Evolutionary conservation across 805 yeast species (phyloP).

Genomic region (Candida michaelii): DNA sequence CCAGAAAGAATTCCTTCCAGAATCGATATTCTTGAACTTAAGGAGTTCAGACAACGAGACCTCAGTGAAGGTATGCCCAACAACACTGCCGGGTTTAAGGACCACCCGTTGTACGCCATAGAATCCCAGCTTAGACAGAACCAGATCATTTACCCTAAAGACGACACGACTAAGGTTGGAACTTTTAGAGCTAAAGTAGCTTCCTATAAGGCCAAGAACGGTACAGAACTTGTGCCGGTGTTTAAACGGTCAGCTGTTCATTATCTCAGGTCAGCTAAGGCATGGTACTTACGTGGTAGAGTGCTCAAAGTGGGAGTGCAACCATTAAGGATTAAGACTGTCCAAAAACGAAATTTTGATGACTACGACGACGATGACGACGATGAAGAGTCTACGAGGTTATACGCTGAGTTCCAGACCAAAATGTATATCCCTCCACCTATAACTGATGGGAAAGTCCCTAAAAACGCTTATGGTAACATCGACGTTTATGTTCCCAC

Average conservation of each 20-base stretch:
- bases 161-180: slow-evolving; percentile 61
- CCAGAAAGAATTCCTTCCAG: slow-evolving; percentile 20
- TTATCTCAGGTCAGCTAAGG: slow-evolving; percentile 66
- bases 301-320: slow-evolving; percentile 68
- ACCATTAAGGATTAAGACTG: slow-evolving; percentile 48
- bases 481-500: slow-evolving; percentile 73
- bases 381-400: slow-evolving; percentile 54
- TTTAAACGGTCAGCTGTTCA: slow-evolving; percentile 68
- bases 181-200: too few species aligned
- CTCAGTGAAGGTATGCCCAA: slow-evolving; percentile 85
- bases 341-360: slow-evolving; percentile 26
- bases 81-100: slow-evolving; percentile 74
- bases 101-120: slow-evolving; percentile 83
- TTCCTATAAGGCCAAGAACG: slow-evolving; percentile 33
- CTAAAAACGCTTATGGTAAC: slow-evolving; percentile 78
- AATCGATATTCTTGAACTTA: slow-evolving; percentile 55
- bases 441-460: slow-evolving; percentile 62
- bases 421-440: slow-evolving; percentile 67
- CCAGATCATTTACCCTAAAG: slow-evolving; percentile 69
- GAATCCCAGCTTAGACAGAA: slow-evolving; percentile 71
- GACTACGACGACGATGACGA: slow-evolving; percentile 29
- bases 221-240: slow-evolving; percentile 49
- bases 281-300: slow-evolving; percentile 85
- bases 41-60: slow-evolving; percentile 61
- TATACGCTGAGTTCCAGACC: slow-evolving; percentile 81